These are phyloP conservation scores for Lolium rigidum DNA, from an alignment of 176 grass and related monocot species.

Conservation along the genomic window DNA sequence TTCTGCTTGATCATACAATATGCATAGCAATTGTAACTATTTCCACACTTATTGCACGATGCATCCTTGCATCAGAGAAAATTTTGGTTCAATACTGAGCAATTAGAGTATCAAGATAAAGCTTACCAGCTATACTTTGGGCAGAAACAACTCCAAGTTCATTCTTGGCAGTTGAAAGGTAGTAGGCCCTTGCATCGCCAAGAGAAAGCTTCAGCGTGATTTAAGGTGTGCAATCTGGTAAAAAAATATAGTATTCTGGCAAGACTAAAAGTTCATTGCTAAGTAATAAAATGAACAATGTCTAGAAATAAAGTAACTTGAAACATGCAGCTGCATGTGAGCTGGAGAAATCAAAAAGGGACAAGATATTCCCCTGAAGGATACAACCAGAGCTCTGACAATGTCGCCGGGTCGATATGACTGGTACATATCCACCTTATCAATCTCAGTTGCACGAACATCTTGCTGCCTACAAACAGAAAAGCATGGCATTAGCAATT, in stretches of 20 bases:
- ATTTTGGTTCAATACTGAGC: neutral
- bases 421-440: slow-evolving; percentile 97
- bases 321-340: neutral
- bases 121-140: slow-evolving; percentile 86
- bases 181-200: slow-evolving; percentile 97
- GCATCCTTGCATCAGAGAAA: neutral
- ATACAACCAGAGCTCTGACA: slow-evolving; percentile 63
- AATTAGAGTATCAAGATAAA: neutral
- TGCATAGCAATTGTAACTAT: neutral
- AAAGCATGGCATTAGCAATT: slow-evolving; percentile 7
- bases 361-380: slow-evolving; percentile 23
- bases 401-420: slow-evolving; percentile 73
- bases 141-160: slow-evolving; percentile 96
- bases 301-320: neutral
- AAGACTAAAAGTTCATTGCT: neutral
- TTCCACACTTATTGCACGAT: neutral
- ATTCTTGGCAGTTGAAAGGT: slow-evolving; percentile 94
- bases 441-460: slow-evolving; percentile 98
- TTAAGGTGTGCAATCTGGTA: slow-evolving; percentile 52
- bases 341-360: neutral
- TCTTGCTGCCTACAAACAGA: slow-evolving; percentile 83
- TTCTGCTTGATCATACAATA: neutral
- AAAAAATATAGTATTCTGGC: slow-evolving; percentile 33
- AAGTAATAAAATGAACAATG: slow-evolving; percentile 26
- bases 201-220: slow-evolving; percentile 76